phyloP scores from a whole-genome alignment of 1,284 basidiomycete genomes.

The Baeospora myosura region DNA sequence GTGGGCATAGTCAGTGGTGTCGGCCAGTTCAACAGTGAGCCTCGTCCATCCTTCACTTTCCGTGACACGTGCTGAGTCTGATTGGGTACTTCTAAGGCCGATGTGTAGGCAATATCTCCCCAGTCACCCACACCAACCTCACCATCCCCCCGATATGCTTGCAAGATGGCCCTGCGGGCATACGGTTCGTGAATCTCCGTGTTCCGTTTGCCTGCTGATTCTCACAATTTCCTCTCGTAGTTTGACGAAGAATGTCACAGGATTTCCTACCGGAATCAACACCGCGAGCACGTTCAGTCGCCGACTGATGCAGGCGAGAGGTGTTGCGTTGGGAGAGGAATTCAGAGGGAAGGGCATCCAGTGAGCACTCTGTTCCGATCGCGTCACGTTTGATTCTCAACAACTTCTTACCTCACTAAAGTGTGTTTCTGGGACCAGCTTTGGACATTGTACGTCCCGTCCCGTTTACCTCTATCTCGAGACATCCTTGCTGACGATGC shows the following conservation, averaged over 20 bases:
- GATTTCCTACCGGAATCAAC: conserved; percentile 50
- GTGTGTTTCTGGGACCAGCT: conserved; percentile 42
- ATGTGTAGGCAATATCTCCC: conserved; percentile 52
- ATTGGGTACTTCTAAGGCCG: conserved; percentile 27
- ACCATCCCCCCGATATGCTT: conserved; percentile 39
- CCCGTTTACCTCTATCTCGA: conserved; percentile 4
- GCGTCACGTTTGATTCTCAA: neutral
- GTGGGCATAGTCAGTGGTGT: conserved; percentile 43
- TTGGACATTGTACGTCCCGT: conserved; percentile 43
- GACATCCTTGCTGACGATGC: neutral
- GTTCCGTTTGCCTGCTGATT: neutral
- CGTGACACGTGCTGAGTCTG: neutral
- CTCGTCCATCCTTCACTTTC: neutral
- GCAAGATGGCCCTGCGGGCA: conserved; percentile 51
- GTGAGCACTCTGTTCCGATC: conserved; percentile 20
- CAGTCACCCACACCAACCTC: conserved; percentile 25
- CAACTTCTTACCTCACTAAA: neutral
- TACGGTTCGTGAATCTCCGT: conserved; percentile 28
- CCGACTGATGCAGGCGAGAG: conserved; percentile 53
- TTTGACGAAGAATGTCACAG: conserved; percentile 36
- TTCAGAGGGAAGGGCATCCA: conserved; percentile 70
- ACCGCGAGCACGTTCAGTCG: conserved; percentile 47
- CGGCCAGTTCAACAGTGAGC: conserved; percentile 34
- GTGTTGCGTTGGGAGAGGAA: conserved; percentile 66
- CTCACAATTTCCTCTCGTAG: neutral